Percentiles rank a stretch among this genome's conserved stretches.
phyloP scores from a whole-genome alignment of 2,329 filamentous ascomycete genomes.

The Penicillium rolfsii region DNA sequence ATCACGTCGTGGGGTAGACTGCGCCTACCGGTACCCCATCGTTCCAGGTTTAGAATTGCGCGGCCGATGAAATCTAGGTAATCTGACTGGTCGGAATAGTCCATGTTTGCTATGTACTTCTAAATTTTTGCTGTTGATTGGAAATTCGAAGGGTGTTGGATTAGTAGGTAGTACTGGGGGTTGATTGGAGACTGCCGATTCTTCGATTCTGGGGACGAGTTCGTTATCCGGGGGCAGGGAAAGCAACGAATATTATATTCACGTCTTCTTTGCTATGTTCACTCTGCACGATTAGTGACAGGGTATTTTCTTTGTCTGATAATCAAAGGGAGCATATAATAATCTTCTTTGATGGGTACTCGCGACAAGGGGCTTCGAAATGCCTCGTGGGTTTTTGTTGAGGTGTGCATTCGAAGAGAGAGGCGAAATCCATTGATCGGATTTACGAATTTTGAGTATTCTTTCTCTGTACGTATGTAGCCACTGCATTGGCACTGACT shows the following conservation, averaged over 20 bases:
- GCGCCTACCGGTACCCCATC: not conserved
- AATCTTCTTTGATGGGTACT: not conserved
- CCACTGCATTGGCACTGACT: too few species aligned
- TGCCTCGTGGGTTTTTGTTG: not conserved
- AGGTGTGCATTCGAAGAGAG: not conserved
- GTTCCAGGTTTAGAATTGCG: not conserved
- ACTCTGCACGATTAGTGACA: not conserved
- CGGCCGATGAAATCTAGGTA: not conserved
- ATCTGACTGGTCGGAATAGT: not conserved
- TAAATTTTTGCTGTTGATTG: not conserved
- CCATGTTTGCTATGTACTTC: not conserved
- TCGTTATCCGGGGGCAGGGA: not conserved
- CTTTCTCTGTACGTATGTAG: too few species aligned
- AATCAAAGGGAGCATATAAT: not conserved
- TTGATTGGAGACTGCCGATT: not conserved
- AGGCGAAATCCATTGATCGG: not conserved
- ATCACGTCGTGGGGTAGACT: not conserved
- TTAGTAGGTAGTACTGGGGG: too few species aligned
- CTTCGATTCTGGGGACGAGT: not conserved
- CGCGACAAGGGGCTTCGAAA: not conserved
- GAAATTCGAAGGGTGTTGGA: not conserved
- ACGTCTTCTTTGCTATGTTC: not conserved
- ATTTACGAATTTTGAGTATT: too few species aligned
- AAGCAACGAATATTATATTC: not conserved
- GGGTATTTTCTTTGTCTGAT: not conserved